Evolutionary conservation across 768 basidiomycete species (phyloP).

Genomic region (Tubosaeta sp.): DNA sequence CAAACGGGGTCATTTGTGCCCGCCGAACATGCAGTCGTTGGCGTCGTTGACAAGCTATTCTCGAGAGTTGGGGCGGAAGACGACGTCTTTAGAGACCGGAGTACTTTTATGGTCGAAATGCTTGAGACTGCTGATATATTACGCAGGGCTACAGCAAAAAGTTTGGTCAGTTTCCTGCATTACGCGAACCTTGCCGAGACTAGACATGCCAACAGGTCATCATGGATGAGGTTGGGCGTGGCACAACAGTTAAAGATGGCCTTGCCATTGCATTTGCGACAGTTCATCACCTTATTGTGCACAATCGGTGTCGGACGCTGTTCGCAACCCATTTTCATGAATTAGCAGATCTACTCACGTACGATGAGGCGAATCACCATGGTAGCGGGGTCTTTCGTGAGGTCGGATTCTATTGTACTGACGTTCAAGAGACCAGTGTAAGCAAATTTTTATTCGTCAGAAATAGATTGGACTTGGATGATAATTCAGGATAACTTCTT

Average conservation of each 20-base stretch:
- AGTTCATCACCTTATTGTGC: constrained; percentile 70
- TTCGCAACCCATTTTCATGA: constrained; percentile 99
- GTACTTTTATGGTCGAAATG: constrained; percentile 99
- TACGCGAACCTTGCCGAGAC: background rate
- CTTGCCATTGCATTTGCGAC: constrained; percentile 92
- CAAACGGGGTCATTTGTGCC: constrained; percentile 95
- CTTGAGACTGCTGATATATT: constrained; percentile 91
- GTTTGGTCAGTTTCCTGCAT: constrained; percentile 55
- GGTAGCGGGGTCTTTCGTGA: constrained; percentile 49
- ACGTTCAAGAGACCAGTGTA: constrained; percentile 75
- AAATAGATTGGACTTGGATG: background rate
- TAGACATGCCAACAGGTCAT: constrained; percentile 62
- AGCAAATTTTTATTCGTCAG: constrained; percentile 23
- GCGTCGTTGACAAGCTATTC: constrained; percentile 88
- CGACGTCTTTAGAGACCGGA: constrained; percentile 87
- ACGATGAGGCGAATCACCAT: constrained; percentile 36
- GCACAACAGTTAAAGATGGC: constrained; percentile 90
- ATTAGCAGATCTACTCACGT: constrained; percentile 78
- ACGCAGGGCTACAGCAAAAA: constrained; percentile 72
- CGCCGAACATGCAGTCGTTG: constrained; percentile 73
- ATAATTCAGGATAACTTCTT: constrained; percentile 64
- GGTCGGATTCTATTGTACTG: constrained; percentile 86
- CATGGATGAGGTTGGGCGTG: constrained; percentile 99
- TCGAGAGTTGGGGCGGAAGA: constrained; percentile 95
- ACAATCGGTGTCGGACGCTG: constrained; percentile 75